Percentiles rank a stretch among this genome's conserved stretches.
phyloP scores from a whole-genome alignment of 441 rosid genomes.

The Gossypium gossypioides region DNA sequence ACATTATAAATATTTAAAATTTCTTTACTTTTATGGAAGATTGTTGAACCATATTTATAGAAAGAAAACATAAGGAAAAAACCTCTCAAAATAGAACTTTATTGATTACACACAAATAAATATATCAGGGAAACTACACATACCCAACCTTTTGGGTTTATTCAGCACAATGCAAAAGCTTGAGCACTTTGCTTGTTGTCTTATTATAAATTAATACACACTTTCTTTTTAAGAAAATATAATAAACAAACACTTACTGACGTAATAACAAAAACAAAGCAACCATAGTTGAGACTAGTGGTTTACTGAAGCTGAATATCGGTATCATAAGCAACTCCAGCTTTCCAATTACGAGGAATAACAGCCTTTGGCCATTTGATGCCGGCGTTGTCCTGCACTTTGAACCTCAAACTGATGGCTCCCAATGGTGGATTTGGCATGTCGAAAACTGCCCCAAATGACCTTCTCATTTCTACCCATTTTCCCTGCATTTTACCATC shows the following conservation, averaged over 20 bases:
- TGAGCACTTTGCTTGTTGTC: background rate
- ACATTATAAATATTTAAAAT: too few species aligned
- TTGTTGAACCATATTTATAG: too few species aligned
- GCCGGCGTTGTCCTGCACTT: constrained; percentile 34
- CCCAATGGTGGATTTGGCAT: constrained; percentile 49
- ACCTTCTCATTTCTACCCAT: constrained; percentile 66
- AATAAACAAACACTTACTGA: background rate
- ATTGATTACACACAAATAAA: too few species aligned
- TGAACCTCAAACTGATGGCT: constrained; percentile 35
- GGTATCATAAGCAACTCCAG: constrained; percentile 50
- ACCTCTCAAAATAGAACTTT: too few species aligned
- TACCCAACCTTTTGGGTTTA: background rate
- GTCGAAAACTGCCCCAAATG: constrained; percentile 62
- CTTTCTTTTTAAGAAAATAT: background rate
- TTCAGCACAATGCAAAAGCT: background rate
- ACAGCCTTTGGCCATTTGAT: constrained; percentile 41
- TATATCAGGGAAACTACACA: background rate
- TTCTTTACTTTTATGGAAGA: too few species aligned
- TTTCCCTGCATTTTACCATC: constrained; percentile 30
- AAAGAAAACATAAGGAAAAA: too few species aligned
- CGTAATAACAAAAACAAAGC: background rate
- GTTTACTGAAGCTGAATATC: constrained; percentile 37
- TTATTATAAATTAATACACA: background rate
- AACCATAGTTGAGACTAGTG: background rate
- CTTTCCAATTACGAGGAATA: constrained; percentile 54